phyloP scores from a whole-genome alignment of 371 early-diverging fungal genomes.

The Syncephalis plumigaleata region DNA sequence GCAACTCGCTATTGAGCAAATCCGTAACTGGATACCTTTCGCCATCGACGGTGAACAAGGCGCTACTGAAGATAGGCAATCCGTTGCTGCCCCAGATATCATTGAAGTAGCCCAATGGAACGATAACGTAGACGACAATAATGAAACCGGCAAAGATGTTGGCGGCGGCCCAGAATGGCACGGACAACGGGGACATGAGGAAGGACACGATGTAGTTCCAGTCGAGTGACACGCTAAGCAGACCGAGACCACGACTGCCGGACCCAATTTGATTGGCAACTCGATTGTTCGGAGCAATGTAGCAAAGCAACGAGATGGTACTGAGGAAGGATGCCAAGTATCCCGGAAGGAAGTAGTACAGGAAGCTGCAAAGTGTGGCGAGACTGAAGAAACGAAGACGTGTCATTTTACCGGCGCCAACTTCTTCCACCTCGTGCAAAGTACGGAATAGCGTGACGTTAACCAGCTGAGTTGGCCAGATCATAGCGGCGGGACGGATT shows the following conservation, averaged over 20 bases:
- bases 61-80: slow-evolving; percentile 9
- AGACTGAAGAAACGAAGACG: slow-evolving; percentile 45
- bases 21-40: neutral
- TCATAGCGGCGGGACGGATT: slow-evolving; percentile 64
- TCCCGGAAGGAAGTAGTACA: slow-evolving; percentile 36
- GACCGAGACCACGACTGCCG: slow-evolving; percentile 16
- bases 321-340: slow-evolving; percentile 32
- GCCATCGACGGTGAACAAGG: neutral
- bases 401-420: slow-evolving; percentile 10
- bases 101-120: slow-evolving; percentile 46
- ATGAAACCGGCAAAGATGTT: slow-evolving; percentile 22
- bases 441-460: slow-evolving; percentile 54
- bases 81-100: slow-evolving; percentile 22
- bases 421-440: slow-evolving; percentile 30
- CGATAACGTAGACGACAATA: slow-evolving; percentile 53
- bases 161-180: slow-evolving; percentile 19
- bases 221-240: slow-evolving; percentile 15
- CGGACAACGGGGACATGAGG: slow-evolving; percentile 20
- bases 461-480: slow-evolving; percentile 71
- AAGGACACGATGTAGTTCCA: slow-evolving; percentile 15
- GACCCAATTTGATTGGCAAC: slow-evolving; percentile 27
- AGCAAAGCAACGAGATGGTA: slow-evolving; percentile 20
- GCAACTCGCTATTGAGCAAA: neutral
- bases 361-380: slow-evolving; percentile 18
- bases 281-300: slow-evolving; percentile 23